A percentile compares a stretch with the other conserved stretches of the same genome.
Conservation (phyloP, 345 rosid genomes). For the Dovyalis caffra region DNA sequence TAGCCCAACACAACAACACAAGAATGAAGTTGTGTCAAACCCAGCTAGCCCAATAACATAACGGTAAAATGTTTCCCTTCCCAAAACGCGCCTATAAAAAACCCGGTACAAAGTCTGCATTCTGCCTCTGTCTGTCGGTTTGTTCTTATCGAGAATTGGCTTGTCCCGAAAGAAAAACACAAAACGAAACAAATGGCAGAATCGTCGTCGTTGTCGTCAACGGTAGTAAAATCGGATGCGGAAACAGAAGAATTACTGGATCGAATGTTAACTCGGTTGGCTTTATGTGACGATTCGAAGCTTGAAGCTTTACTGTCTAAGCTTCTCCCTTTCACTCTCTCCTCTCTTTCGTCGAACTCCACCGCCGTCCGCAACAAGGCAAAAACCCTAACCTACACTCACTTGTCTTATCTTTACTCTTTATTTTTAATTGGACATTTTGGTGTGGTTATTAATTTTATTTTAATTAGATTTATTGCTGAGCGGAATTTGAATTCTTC, state of each 20-base stretch:
- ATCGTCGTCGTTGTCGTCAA: slow-evolving; percentile 38
- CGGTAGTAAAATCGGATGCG: slow-evolving; percentile 51
- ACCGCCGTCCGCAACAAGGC: slow-evolving; percentile 74
- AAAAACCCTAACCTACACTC: not conserved
- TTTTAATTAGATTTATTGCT: not conserved
- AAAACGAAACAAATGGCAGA: slow-evolving; percentile 44
- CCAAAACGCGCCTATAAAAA: not conserved
- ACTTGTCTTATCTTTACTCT: not conserved
- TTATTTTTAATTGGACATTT: not conserved
- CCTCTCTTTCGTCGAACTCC: slow-evolving; percentile 70
- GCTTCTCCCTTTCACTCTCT: slow-evolving; percentile 76
- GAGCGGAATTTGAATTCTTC: too few species aligned
- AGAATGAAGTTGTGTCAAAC: too few species aligned
- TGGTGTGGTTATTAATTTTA: not conserved
- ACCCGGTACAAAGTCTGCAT: too few species aligned
- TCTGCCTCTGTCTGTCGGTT: not conserved
- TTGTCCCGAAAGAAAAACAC: slow-evolving; percentile 12
- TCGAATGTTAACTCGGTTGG: slow-evolving; percentile 87
- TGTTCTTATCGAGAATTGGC: not conserved
- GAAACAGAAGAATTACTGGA: slow-evolving; percentile 85
- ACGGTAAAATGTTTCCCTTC: not conserved
- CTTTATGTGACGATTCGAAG: slow-evolving; percentile 86
- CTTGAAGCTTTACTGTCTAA: slow-evolving; percentile 67
- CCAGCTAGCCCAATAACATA: too few species aligned
- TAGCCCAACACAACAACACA: too few species aligned